Percentiles rank a stretch among this genome's conserved stretches.
Conservation (phyloP, 83 land plant genomes). For the Larix sibirica region DNA sequence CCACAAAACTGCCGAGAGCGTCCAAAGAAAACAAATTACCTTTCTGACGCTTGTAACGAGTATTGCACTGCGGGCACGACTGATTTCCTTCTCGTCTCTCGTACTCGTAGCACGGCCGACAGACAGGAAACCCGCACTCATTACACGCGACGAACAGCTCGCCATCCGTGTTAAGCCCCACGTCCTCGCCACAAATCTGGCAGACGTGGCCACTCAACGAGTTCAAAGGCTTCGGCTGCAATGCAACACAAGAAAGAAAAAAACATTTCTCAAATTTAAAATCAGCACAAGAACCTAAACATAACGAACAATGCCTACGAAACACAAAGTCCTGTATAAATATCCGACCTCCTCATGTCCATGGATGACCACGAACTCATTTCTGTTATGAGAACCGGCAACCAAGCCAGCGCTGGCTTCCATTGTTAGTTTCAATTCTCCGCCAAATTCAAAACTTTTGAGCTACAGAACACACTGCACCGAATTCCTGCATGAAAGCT, state of each 20-base stretch:
- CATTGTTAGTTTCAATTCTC: conserved; percentile 27
- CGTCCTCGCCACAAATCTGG: conserved; percentile 65
- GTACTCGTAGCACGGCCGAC: conserved; percentile 83
- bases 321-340: no score
- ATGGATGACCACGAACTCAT: conserved; percentile 84
- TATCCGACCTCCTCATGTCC: conserved; percentile 35
- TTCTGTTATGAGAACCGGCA: conserved; percentile 86
- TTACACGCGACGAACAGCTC: conserved; percentile 90
- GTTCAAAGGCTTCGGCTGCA: conserved; percentile 69
- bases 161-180: conserved; percentile 66
- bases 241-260: neutral
- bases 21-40: conserved; percentile 28
- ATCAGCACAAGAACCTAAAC: no score
- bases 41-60: conserved; percentile 76
- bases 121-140: conserved; percentile 86
- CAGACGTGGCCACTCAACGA: conserved; percentile 57
- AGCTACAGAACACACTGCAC: no score
- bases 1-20: no score
- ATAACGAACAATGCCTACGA: no score
- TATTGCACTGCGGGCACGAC: conserved; percentile 85
- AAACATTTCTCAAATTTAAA: neutral
- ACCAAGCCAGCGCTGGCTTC: conserved; percentile 85
- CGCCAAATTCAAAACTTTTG: no score
- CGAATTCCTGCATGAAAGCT: no score
- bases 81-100: conserved; percentile 86